Evolutionary conservation across 169 alveolate species (phyloP).

Genomic region (Plasmodium vinckei): DNA sequence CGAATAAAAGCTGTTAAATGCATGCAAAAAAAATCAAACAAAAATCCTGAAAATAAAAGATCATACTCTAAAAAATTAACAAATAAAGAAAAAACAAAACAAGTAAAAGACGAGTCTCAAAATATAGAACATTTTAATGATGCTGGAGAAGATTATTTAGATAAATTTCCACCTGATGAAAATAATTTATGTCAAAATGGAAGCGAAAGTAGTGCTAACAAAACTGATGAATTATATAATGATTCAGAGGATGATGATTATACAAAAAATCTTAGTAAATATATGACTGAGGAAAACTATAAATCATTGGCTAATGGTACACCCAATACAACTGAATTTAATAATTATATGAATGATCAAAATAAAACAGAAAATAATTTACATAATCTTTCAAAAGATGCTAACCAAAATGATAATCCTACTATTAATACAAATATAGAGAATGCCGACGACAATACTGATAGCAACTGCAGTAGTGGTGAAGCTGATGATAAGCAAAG

Average conservation of each 20-base stretch:
- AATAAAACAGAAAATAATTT: too few relatives aligned
- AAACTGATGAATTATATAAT: constrained; percentile 3
- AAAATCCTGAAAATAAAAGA: constrained; percentile 12
- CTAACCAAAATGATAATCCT: background rate
- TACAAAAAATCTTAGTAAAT: background rate
- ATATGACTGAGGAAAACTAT: constrained; percentile 1
- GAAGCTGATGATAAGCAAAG: too few relatives aligned
- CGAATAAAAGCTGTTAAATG: constrained; percentile 83
- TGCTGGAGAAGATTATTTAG: background rate
- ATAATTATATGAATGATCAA: background rate
- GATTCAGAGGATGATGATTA: background rate
- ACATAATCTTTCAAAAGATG: too few relatives aligned
- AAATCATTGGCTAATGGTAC: background rate
- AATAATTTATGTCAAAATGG: background rate
- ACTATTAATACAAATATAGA: too few relatives aligned
- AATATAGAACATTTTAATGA: background rate
- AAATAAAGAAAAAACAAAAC: constrained; percentile 19
- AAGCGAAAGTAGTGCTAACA: background rate
- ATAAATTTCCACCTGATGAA: background rate
- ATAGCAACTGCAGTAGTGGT: too few relatives aligned
- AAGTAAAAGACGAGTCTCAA: background rate
- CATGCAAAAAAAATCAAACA: constrained; percentile 43
- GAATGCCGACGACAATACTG: too few relatives aligned
- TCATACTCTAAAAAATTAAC: constrained; percentile 3
- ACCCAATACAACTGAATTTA: background rate